These are phyloP conservation scores for Crithidia acanthocephali DNA, from an alignment of 208 protist genomes.

Conservation along the genomic window DNA sequence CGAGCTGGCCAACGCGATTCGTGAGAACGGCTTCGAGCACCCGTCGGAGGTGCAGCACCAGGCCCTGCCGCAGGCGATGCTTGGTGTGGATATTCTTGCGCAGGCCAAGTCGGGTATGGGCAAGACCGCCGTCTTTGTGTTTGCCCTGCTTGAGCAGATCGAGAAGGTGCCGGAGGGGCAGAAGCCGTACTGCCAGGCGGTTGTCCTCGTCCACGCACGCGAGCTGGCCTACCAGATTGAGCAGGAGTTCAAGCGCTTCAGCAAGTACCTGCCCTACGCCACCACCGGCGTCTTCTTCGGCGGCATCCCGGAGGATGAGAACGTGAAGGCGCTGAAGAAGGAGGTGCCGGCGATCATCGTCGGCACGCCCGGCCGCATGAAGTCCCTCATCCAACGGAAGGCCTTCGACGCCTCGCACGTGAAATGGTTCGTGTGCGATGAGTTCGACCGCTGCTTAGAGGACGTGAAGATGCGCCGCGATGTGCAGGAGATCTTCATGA, in stretches of 20 bases:
- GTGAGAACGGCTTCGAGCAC: slow-evolving; percentile 94
- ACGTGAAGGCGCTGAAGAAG: slow-evolving; percentile 88
- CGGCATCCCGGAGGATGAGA: slow-evolving; percentile 93
- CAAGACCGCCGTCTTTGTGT: slow-evolving; percentile 99
- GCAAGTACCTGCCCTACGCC: slow-evolving; percentile 95
- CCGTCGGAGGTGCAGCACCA: slow-evolving; percentile 98
- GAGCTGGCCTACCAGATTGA: slow-evolving; percentile 99
- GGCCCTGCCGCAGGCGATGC: slow-evolving; percentile 98
- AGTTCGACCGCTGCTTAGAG: slow-evolving; percentile 99
- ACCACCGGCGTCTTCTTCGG: slow-evolving; percentile 98
- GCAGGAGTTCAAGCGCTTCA: slow-evolving; percentile 98
- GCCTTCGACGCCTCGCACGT: slow-evolving; percentile 94
- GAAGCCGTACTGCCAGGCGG: slow-evolving; percentile 85
- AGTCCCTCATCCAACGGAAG: slow-evolving; percentile 92
- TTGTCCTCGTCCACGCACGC: slow-evolving; percentile 97
- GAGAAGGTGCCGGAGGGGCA: slow-evolving; percentile 86
- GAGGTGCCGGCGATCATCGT: slow-evolving; percentile 97
- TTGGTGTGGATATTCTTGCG: slow-evolving; percentile 98
- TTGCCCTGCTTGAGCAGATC: slow-evolving; percentile 98
- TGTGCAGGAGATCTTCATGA: slow-evolving; percentile 98
- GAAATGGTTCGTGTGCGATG: slow-evolving; percentile 99
- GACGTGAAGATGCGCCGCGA: slow-evolving; percentile 95
- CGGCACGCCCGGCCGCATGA: slow-evolving; percentile 98
- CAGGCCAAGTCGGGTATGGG: slow-evolving; percentile 99
- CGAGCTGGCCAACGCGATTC: slow-evolving; percentile 98